phyloP scores from a whole-genome alignment of 805 yeast species.

The Candida cerambycidarum region DNA sequence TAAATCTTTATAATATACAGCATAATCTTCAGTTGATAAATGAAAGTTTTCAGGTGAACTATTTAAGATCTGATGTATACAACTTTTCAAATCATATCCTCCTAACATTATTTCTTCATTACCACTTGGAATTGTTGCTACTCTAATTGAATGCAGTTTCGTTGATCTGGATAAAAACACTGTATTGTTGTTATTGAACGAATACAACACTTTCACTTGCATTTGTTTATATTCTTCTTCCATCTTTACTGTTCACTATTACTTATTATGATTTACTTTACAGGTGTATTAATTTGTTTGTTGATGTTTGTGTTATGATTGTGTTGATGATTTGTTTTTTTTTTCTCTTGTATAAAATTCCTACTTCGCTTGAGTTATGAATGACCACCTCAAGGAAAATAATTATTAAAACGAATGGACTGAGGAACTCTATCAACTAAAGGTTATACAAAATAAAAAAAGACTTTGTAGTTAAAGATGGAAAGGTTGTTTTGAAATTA shows the following conservation, averaged over 20 bases:
- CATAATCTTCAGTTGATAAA: constrained; percentile 39
- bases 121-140: constrained; percentile 35
- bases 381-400: constrained; percentile 1
- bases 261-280: not conserved
- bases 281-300: not conserved
- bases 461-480: not conserved
- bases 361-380: not conserved
- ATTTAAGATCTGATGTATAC: constrained; percentile 37
- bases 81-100: constrained; percentile 40
- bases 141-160: constrained; percentile 32
- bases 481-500: constrained; percentile 4
- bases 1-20: constrained; percentile 46
- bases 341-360: not conserved
- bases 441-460: not conserved
- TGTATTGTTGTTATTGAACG: constrained; percentile 43
- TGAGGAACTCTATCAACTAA: not conserved
- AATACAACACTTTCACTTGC: constrained; percentile 47
- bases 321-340: not conserved
- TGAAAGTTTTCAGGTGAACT: constrained; percentile 45
- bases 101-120: constrained; percentile 37
- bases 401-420: constrained; percentile 4
- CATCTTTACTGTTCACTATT: not conserved
- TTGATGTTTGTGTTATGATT: not conserved
- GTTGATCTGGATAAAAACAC: constrained; percentile 43
- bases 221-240: constrained; percentile 30